Percentiles rank a stretch among this genome's conserved stretches.
Conservation (phyloP, 2,329 filamentous ascomycete species). For the Stachybotrys chartarum region DNA sequence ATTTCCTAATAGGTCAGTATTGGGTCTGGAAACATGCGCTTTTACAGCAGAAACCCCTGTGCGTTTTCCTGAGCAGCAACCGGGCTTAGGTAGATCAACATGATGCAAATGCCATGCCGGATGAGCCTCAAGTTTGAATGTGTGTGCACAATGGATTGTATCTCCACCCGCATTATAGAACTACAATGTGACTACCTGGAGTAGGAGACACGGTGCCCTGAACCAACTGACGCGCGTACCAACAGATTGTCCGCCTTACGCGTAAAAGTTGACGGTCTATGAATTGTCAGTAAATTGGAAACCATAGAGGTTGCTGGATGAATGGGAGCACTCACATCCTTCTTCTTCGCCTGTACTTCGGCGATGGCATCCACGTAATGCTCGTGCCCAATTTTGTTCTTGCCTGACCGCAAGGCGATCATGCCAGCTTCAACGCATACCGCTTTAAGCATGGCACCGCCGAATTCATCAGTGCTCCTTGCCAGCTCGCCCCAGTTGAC, state of each 20-base stretch:
- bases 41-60: too few species aligned
- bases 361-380: conserved; percentile 98
- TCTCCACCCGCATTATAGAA: too few species aligned
- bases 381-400: conserved; percentile 95
- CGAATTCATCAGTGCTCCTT: conserved; percentile 96
- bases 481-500: conserved; percentile 97
- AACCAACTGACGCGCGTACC: too few species aligned
- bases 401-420: conserved; percentile 91
- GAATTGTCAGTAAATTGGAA: neutral
- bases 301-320: neutral
- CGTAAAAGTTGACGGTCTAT: conserved; percentile 52
- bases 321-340: conserved; percentile 53
- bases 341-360: conserved; percentile 94
- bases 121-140: too few species aligned
- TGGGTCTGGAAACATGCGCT: too few species aligned
- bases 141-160: too few species aligned
- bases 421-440: conserved; percentile 98
- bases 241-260: conserved; percentile 20
- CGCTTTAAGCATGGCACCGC: conserved; percentile 94
- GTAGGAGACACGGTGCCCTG: too few species aligned
- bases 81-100: too few species aligned
- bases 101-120: too few species aligned
- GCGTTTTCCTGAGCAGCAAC: too few species aligned
- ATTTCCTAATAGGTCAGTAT: too few species aligned
- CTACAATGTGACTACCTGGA: neutral